Evolutionary conservation across 2,329 filamentous ascomycete genomes (phyloP).

Genomic region (Neonectria faginata): DNA sequence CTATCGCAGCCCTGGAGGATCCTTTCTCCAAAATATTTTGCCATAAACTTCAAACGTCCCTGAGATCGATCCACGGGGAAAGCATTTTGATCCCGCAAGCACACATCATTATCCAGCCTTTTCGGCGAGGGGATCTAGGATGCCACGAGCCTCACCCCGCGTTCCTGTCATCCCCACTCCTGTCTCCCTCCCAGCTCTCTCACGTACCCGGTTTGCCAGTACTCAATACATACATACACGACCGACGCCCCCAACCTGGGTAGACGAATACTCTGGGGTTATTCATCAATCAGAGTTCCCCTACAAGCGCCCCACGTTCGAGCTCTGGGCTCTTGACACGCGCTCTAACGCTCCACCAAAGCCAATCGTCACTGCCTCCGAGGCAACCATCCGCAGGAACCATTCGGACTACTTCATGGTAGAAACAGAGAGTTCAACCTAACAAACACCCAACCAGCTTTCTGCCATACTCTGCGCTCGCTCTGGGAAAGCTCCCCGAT

Average conservation of each 20-base stretch:
- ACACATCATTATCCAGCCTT: neutral
- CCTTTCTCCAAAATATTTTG: neutral
- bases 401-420: constrained; percentile 1
- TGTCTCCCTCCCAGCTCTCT: neutral
- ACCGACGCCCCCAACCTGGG: neutral
- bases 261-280: constrained; percentile 28
- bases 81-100: neutral
- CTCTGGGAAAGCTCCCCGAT: neutral
- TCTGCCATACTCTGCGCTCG: neutral
- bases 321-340: neutral
- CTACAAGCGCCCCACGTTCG: neutral
- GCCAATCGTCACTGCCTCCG: constrained; percentile 26
- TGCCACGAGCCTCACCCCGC: neutral
- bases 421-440: constrained; percentile 8
- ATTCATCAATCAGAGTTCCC: constrained; percentile 20
- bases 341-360: constrained; percentile 14
- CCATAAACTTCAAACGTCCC: neutral
- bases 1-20: neutral
- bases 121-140: constrained; percentile 1
- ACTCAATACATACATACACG: constrained; percentile 1
- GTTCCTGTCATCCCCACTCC: neutral
- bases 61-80: neutral
- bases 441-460: neutral
- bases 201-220: neutral
- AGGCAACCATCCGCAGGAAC: constrained; percentile 19